Evolutionary conservation across 1,139 yeast genomes (phyloP).

Genomic region (Lodderomyces jiufengensis): DNA sequence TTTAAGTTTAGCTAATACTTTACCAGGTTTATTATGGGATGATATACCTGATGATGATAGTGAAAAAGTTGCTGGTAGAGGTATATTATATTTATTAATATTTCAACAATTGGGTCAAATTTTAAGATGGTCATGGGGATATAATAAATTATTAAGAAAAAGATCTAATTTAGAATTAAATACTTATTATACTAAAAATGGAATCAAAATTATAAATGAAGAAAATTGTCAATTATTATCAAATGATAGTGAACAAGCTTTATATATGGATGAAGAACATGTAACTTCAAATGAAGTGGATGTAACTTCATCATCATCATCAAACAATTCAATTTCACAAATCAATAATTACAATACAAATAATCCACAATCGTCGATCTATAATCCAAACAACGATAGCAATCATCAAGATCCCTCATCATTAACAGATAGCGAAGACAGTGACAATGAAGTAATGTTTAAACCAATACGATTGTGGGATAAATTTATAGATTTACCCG

Average conservation of each 20-base stretch:
- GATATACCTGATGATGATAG: slow-evolving; percentile 60
- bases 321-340: no score
- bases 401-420: neutral
- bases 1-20: slow-evolving; percentile 64
- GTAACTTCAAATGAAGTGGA: slow-evolving; percentile 13
- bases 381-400: slow-evolving; percentile 1
- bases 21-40: slow-evolving; percentile 75
- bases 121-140: slow-evolving; percentile 92
- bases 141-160: slow-evolving; percentile 62
- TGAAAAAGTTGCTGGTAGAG: slow-evolving; percentile 76
- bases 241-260: slow-evolving; percentile 7
- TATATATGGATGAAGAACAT: slow-evolving; percentile 11
- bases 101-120: slow-evolving; percentile 86
- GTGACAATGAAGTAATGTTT: neutral
- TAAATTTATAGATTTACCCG: slow-evolving; percentile 10
- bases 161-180: slow-evolving; percentile 42
- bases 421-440: neutral
- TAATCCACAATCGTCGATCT: neutral
- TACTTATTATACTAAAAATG: slow-evolving; percentile 21
- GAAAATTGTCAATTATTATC: slow-evolving; percentile 12
- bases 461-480: neutral
- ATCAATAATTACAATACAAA: neutral
- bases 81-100: slow-evolving; percentile 69
- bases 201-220: slow-evolving; percentile 9
- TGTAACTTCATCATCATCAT: slow-evolving; percentile 1